Evolutionary conservation across 305 asterid genomes (phyloP).

Genomic region (Ruellia speciosa): DNA sequence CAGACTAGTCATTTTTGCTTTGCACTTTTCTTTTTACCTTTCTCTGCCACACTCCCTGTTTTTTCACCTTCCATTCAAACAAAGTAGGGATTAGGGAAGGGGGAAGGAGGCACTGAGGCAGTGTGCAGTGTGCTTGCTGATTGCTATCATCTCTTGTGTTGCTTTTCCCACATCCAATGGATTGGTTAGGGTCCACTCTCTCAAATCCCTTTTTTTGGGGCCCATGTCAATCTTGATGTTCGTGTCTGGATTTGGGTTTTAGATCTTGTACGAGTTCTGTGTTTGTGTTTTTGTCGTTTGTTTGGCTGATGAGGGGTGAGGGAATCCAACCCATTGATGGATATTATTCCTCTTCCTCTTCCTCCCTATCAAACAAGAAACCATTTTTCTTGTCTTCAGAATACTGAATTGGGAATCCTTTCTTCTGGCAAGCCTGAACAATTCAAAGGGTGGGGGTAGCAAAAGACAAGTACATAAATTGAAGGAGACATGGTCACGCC

Average conservation of each 20-base stretch:
- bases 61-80: conserved; percentile 1
- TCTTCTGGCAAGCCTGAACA: not conserved
- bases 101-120: too few relatives aligned
- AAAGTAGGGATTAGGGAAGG: too few relatives aligned
- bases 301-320: not conserved
- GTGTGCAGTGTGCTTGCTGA: not conserved
- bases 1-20: too few relatives aligned
- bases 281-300: conserved; percentile 15
- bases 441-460: conserved; percentile 16
- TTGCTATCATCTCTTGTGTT: conserved; percentile 5
- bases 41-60: conserved; percentile 12
- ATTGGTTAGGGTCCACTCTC: conserved; percentile 27
- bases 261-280: conserved; percentile 12
- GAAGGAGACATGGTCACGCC: conserved; percentile 53
- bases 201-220: conserved; percentile 22
- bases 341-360: not conserved
- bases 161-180: conserved; percentile 29
- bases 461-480: conserved; percentile 34
- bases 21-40: too few relatives aligned
- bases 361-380: not conserved
- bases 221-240: conserved; percentile 21
- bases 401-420: conserved; percentile 4
- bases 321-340: not conserved
- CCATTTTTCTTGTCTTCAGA: too few relatives aligned
- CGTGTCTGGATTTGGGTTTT: conserved; percentile 15